Base-by-base conservation (phyloP, 2,329 filamentous ascomycete species). In the Talaromyces sp. region DNA sequence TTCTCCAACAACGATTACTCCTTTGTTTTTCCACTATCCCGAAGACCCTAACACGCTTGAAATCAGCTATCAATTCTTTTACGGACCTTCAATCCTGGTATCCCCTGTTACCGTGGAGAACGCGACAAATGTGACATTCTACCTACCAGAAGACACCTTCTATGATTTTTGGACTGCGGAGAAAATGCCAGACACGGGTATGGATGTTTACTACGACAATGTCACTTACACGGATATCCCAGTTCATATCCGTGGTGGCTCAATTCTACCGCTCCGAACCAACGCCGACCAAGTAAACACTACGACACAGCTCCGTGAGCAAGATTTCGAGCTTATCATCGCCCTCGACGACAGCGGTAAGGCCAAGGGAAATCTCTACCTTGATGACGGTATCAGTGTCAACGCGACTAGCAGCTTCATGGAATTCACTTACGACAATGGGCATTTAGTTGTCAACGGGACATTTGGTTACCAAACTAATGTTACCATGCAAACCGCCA, bases 371-470 rank as follows among this genome's bases (percentile, higher is more conserved):
- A 78, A 81, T 57, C 77, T 95, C 59, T 95, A 93, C 71, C 75
- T 95, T 8, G 91, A 95, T 66, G 90, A 96, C 63, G 91, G 91
- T 9, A 85, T 86, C 61, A 86, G 82, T 24, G 66, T 93, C 56
- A 77, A 83, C 61, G 89, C 89, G 72, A 35, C 43, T 2, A 89
- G 89, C 72, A 55, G 58, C 0, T 83, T 80, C 17, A 84, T 81
- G 10, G 76, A 84, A 58, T 79, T 91, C 56, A 73, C 76, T 11
- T 89, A 92, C 65, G 67, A 70, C 53, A 71, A 79, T 3, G 82
- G 83, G 29, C 68, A 69, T 61, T 78, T 72, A 27, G 58, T 41
- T 35, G 63, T 73, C 11, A 61, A 65, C 19, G 73, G 74, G 0
- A 60, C 64, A 13, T 74, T 75, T 38, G 68, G 65, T 1, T 67